Conservation (phyloP, 225 moss, liverwort and hornwort genomes). For the Thuidium tamariscinum region DNA sequence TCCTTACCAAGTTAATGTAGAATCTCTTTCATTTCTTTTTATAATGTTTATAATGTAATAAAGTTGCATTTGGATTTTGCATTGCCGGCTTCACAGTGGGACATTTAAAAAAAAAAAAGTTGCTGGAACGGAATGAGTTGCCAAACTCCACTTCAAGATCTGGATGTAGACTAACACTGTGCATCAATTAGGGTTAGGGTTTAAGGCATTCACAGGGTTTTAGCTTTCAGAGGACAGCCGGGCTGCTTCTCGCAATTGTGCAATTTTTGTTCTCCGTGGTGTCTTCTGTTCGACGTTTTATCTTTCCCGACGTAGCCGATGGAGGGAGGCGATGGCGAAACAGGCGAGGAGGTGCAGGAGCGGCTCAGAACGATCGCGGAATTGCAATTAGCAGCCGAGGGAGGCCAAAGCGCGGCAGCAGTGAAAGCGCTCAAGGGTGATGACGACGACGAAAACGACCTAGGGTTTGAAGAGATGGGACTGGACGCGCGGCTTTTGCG, state of each 20-base stretch:
- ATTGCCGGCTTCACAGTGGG: no score
- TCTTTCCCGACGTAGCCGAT: background rate
- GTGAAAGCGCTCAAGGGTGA: background rate
- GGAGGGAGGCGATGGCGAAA: constrained; percentile 22
- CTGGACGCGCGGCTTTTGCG: constrained; percentile 77
- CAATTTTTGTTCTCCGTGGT: background rate
- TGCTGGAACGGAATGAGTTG: no score
- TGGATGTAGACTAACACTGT: no score
- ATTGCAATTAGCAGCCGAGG: constrained; percentile 26
- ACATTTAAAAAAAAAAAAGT: no score
- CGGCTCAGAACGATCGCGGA: constrained; percentile 27
- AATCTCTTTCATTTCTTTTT: no score
- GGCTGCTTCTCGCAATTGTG: background rate
- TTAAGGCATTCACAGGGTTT: background rate
- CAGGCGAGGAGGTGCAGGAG: constrained; percentile 41
- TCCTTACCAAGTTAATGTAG: no score
- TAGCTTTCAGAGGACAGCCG: background rate
- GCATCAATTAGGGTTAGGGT: constrained; percentile 1
- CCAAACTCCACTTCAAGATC: no score
- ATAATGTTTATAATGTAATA: no score
- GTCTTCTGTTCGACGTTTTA: background rate
- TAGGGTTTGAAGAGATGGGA: constrained; percentile 91
- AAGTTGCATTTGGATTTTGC: no score
- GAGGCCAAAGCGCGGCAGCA: background rate
- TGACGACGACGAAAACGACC: constrained; percentile 32